Evolutionary conservation across 78 protist species (phyloP).

Genomic region (Emiliania huxleyi): DNA sequence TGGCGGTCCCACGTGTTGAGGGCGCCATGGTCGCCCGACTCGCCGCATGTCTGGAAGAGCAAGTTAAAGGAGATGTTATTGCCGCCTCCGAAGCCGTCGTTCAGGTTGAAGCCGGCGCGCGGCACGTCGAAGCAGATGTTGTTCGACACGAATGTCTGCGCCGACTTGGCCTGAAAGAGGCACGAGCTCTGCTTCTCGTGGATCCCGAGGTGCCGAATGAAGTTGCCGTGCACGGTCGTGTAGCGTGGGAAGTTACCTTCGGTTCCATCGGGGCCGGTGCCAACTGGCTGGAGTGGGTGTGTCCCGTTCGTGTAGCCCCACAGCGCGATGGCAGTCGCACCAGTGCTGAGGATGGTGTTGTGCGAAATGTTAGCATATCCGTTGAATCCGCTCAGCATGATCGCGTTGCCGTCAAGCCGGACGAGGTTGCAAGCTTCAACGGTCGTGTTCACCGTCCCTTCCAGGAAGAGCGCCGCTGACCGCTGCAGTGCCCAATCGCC

Average conservation of each 20-base stretch:
- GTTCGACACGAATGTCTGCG: not conserved
- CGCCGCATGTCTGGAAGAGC: constrained; percentile 46
- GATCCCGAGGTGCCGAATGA: not conserved
- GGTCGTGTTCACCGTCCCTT: not conserved
- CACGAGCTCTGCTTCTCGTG: not conserved
- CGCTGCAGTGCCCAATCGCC: constrained; percentile 66
- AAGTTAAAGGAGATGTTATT: not conserved
- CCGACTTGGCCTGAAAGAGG: constrained; percentile 44
- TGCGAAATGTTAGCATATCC: not conserved
- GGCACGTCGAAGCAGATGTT: constrained; percentile 57
- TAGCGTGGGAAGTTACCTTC: not conserved
- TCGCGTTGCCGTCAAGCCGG: constrained; percentile 43
- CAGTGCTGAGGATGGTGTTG: not conserved
- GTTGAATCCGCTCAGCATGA: not conserved
- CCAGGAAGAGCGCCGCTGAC: constrained; percentile 34
- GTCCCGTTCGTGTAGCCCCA: constrained; percentile 52
- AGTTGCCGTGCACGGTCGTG: not conserved
- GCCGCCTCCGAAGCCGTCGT: constrained; percentile 66
- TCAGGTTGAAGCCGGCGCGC: constrained; percentile 53
- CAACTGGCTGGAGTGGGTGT: no score
- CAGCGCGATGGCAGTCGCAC: constrained; percentile 28
- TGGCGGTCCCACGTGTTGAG: constrained; percentile 64
- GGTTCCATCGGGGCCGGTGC: not conserved
- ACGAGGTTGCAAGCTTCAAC: not conserved
- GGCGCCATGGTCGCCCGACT: constrained; percentile 54